Evolutionary conservation across 83 land plant genomes (phyloP), one percentile per base, ranked within the genome.

Genomic region (Thuja plicata): DNA sequence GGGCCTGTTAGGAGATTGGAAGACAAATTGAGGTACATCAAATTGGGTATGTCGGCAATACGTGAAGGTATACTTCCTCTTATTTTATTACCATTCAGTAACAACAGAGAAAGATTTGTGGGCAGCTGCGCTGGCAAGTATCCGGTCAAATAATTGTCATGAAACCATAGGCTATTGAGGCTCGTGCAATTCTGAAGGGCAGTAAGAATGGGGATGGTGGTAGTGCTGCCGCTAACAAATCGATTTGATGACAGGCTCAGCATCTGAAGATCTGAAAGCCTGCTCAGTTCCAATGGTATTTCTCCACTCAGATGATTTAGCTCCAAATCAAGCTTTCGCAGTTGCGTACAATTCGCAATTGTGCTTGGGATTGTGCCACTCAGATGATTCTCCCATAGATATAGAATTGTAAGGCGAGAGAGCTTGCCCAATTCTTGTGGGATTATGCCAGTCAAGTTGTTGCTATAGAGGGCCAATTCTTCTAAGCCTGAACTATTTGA

Each of bases 401-500:
- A 71, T 27, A 71, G 11, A 71, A 8, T 2, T 27, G 27, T 71
- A 27, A 24, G 54, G 54, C 13, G 54, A 50, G 54, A 50, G 15
- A 50, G 54, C 54, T 50, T 50, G 54, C 54, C 54, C 54, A 50
- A 30, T 30, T 71, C 8, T 7, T 10, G 35, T 5, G 97, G 95
- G 48, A 95, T 77, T 11, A 46, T 43, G 2, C 96, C 95, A 30
- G 62, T 81, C 15, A 95, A 79, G 38, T 89, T 92, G 60, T 95
- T 95, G 92, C 89, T 93, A 0, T 94, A 92, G 7, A 95, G 89
- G 48, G 90, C 96, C 1, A 95, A 21, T 70, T 93, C 93, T 79
- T 89, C 80, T 87, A 93, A 86, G 16, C 66, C 21, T 8, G 24
- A 40, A 15, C 92, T 70, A 21, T 86, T 85, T 85, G 91, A 93